These are phyloP conservation scores for Acacia confusa DNA, from an alignment of 306 rosid species.

Conservation along the genomic window DNA sequence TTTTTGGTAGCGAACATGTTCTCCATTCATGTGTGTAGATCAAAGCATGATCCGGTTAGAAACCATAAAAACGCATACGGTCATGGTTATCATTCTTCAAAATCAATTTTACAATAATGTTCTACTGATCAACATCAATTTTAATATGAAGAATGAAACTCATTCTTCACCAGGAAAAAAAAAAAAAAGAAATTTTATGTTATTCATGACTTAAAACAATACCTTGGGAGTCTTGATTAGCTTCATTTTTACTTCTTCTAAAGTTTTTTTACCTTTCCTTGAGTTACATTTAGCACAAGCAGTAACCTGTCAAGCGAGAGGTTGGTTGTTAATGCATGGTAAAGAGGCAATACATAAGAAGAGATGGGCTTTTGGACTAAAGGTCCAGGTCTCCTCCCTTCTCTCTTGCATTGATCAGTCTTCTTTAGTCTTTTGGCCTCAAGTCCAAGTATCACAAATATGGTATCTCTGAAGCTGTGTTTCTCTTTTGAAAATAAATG, in stretches of 20 bases:
- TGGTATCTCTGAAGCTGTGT: neutral
- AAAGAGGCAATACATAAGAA: neutral
- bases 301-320: constrained; percentile 42
- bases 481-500: neutral
- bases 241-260: constrained; percentile 69
- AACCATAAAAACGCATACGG: neutral
- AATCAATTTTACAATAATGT: neutral
- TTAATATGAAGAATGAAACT: neutral
- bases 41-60: neutral
- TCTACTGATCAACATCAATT: neutral
- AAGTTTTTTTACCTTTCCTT: constrained; percentile 58
- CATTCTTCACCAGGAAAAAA: neutral
- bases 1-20: neutral
- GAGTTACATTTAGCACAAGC: constrained; percentile 73
- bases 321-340: neutral
- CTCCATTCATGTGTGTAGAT: neutral
- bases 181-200: neutral
- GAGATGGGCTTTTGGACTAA: neutral
- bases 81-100: neutral
- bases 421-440: neutral
- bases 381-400: neutral
- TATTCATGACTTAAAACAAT: neutral
- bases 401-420: neutral
- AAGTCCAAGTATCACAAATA: neutral
- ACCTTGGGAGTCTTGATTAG: constrained; percentile 62